Evolutionary conservation across 2,329 filamentous ascomycete species (phyloP).

Genomic region (Microdochium bolleyi): DNA sequence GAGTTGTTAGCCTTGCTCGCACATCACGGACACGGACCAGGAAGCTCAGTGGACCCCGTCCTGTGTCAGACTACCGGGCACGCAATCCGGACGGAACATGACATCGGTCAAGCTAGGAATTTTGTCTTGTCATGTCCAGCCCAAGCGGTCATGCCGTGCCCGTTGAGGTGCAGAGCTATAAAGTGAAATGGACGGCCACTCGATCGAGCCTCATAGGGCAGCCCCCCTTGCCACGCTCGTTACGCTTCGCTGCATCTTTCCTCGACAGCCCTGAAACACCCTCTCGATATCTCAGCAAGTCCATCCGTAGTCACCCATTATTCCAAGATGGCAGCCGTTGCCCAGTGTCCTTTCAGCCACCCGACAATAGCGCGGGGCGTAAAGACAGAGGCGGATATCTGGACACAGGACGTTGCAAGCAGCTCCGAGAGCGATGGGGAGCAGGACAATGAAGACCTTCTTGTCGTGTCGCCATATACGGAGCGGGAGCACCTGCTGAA

Average conservation of each 20-base stretch:
- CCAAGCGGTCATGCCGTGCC: neutral
- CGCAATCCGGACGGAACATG: neutral
- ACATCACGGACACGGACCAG: neutral
- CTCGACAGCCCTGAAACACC: neutral
- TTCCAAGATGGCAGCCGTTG: neutral
- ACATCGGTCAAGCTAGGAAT: neutral
- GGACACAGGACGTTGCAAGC: neutral
- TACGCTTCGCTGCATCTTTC: neutral
- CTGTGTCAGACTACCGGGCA: neutral
- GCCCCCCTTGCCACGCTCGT: too few species aligned
- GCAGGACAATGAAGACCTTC: constrained; percentile 18
- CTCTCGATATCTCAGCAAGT: neutral
- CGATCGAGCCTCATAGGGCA: neutral
- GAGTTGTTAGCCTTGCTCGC: neutral
- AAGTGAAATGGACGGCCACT: neutral
- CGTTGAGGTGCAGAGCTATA: neutral
- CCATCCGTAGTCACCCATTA: neutral
- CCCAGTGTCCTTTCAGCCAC: neutral
- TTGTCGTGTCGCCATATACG: constrained; percentile 72
- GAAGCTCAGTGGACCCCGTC: neutral
- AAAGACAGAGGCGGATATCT: neutral
- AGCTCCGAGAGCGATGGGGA: neutral
- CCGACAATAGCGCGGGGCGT: neutral
- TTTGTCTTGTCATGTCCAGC: neutral
- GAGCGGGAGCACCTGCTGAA: constrained; percentile 64